phyloP scores from a whole-genome alignment of 2,329 filamentous ascomycete species.

The Cucurbitaria berberidis region DNA sequence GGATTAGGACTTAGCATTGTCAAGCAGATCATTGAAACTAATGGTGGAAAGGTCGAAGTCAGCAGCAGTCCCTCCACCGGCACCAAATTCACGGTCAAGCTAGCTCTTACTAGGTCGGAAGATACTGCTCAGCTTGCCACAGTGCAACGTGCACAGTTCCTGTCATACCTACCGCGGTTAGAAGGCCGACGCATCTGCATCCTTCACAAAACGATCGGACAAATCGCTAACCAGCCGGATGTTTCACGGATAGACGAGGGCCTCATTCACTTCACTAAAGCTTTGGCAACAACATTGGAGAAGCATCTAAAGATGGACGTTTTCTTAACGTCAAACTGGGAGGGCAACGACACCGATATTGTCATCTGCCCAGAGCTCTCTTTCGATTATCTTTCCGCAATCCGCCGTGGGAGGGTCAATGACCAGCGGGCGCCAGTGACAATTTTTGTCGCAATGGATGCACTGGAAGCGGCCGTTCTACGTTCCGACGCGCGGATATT shows the following conservation, averaged over 20 bases:
- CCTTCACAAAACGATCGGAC: conserved; percentile 15
- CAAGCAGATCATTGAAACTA: conserved; percentile 35
- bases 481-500: conserved; percentile 38
- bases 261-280: conserved; percentile 26
- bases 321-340: conserved; percentile 32
- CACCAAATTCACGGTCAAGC: conserved; percentile 26
- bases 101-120: conserved; percentile 19
- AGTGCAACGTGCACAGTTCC: conserved; percentile 17
- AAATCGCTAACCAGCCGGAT: background rate
- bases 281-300: conserved; percentile 28
- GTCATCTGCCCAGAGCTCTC: conserved; percentile 44
- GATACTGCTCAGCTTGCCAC: background rate
- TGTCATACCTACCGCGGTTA: conserved; percentile 24
- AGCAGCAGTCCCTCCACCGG: conserved; percentile 26
- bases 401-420: conserved; percentile 19
- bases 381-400: conserved; percentile 38
- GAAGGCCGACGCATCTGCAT: conserved; percentile 34
- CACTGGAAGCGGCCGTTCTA: conserved; percentile 41
- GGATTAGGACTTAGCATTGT: conserved; percentile 42
- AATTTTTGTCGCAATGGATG: conserved; percentile 43
- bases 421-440: conserved; percentile 27
- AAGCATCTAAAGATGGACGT: conserved; percentile 36
- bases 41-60: conserved; percentile 38
- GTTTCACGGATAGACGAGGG: conserved; percentile 20
- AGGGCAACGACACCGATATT: conserved; percentile 31